Evolutionary conservation across 176 grass and related monocot species (phyloP), one percentile per base, ranked within the genome.

Genomic region (Neostapfia colusana): DNA sequence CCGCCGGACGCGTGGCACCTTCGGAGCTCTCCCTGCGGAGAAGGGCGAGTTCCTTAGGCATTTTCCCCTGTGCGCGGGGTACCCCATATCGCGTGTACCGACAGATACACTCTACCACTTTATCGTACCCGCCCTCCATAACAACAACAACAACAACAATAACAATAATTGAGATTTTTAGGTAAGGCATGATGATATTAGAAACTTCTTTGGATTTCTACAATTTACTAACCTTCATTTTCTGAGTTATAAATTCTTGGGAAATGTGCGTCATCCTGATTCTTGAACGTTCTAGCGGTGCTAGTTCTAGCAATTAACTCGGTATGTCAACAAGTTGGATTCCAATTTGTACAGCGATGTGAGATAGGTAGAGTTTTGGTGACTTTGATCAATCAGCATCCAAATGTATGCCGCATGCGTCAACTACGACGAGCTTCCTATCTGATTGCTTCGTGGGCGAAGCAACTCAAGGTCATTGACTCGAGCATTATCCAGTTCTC

Each of bases 401-500:
- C 13, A 56, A 50, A 31, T 31, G 31, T 3, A 31, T 31, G 31
- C 1, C 3, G 31, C 31, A 31, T 31, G 31, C 1, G 31, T 31
- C 31, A 37, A 3, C 70, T 38, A 15, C 11, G 37, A 57, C 34
- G 17, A 6, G 1, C 46, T 9, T 37, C 16, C 31, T 36, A 65
- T 14, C 3, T 20, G 74, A 63, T 51, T 37, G 60, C 60, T 55
- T 60, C 65, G 35, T 42, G 43, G 35, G 23, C 20, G 20, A 70
- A 36, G 67, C 73, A 27, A 31, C 24, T 57, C 10, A 59, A 38
- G 24, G 11, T 56, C 67, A 67, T 74, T 79, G 18, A 74, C 69
- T 16, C 12, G 21, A 31, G 40, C 76, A 74, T 72, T 68, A 85
- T 80, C 83, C 54, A 37, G 13, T 80, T 69, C 70, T 62, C 77